phyloP scores from a whole-genome alignment of 768 basidiomycete species.

The Hygrocybe coccinea region DNA sequence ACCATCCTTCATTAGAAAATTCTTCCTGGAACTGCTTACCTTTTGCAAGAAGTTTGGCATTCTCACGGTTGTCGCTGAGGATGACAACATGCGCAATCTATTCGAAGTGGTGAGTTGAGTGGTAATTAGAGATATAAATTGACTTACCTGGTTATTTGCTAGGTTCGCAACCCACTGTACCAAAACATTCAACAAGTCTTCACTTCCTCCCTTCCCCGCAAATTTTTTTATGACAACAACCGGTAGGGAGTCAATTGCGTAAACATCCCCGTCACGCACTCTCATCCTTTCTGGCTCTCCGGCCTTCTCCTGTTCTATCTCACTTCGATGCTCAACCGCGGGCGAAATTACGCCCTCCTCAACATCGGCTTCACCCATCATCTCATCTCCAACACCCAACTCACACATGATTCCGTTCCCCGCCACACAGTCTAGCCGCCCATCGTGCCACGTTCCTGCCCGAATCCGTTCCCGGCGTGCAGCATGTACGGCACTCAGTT shows the following conservation, averaged over 20 bases:
- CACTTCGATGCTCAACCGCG: constrained; percentile 3
- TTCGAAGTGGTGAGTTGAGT: neutral
- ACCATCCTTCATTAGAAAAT: neutral
- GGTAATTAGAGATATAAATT: neutral
- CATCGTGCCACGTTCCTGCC: constrained; percentile 79
- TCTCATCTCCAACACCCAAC: constrained; percentile 78
- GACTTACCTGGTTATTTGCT: constrained; percentile 68
- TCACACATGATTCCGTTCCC: constrained; percentile 86
- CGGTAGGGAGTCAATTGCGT: constrained; percentile 62
- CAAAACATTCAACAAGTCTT: constrained; percentile 70
- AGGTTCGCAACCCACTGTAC: constrained; percentile 82
- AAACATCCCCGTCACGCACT: constrained; percentile 40
- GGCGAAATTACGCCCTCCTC: constrained; percentile 2
- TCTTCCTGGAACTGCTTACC: constrained; percentile 38
- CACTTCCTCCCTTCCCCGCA: constrained; percentile 48
- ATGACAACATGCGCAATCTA: constrained; percentile 91
- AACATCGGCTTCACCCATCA: constrained; percentile 31
- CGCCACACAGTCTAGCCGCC: constrained; percentile 75
- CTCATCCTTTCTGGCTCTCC: constrained; percentile 22
- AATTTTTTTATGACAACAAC: constrained; percentile 86
- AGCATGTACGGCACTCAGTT: constrained; percentile 36
- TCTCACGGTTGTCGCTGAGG: constrained; percentile 84
- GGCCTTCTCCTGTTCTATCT: constrained; percentile 12
- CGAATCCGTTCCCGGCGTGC: constrained; percentile 45
- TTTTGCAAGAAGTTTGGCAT: constrained; percentile 78